A percentile compares a stretch with the other conserved stretches of the same genome.
Conservation (phyloP, 768 basidiomycete genomes). For the Gloeopeniophorella convolvens region DNA sequence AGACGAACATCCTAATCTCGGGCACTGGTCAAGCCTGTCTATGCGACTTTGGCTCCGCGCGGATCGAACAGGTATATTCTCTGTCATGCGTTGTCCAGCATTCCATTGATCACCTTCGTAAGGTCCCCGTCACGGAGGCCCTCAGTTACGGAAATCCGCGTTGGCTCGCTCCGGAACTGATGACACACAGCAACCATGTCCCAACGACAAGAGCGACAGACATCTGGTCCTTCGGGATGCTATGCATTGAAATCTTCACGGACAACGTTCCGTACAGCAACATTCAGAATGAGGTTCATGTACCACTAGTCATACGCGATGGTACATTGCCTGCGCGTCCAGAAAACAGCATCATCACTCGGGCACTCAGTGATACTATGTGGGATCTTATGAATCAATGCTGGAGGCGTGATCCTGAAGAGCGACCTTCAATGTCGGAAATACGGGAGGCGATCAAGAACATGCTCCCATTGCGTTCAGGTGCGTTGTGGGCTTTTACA, state of each 20-base stretch:
- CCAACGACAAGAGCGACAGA: conserved; percentile 33
- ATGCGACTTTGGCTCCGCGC: conserved; percentile 10
- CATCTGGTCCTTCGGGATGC: conserved; percentile 46
- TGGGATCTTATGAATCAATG: conserved; percentile 40
- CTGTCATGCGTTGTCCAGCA: neutral
- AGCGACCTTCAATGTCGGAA: conserved; percentile 34
- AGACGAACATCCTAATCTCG: conserved; percentile 12
- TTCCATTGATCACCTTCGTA: neutral
- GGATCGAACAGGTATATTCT: conserved; percentile 10
- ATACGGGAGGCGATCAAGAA: conserved; percentile 25
- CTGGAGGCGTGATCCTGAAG: conserved; percentile 36
- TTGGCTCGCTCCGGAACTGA: conserved; percentile 18
- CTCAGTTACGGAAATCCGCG: conserved; percentile 1
- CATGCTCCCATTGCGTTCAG: conserved; percentile 6
- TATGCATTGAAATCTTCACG: conserved; percentile 41
- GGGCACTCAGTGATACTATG: conserved; percentile 34
- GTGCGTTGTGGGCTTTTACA: neutral
- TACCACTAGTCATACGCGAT: conserved; percentile 32
- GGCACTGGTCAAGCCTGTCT: conserved; percentile 5
- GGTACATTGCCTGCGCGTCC: conserved; percentile 36
- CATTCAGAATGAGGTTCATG: conserved; percentile 29
- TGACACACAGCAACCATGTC: neutral
- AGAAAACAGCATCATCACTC: conserved; percentile 22
- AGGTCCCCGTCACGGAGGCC: conserved; percentile 1
- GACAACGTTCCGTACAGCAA: conserved; percentile 35